Evolutionary conservation across 2,329 filamentous ascomycete genomes (phyloP), one percentile per base, ranked within the genome.

Genomic region (Talaromyces marneffei): DNA sequence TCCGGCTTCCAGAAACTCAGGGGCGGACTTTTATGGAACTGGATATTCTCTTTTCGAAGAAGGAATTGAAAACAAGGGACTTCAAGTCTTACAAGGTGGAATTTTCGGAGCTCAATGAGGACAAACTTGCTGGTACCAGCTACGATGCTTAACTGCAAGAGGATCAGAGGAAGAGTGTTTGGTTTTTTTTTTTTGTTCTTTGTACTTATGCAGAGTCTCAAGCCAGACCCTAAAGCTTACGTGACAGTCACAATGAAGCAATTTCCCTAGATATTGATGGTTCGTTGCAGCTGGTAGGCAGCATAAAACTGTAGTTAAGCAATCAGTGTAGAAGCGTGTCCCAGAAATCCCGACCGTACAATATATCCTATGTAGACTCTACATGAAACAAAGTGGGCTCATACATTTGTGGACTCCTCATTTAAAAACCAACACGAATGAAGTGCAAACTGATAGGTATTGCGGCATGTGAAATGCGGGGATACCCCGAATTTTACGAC

Each of bases 21-120:
- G 74, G 69, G 16, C 63, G 74, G 31, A 74, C 73, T 16, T 75
- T 71, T 63, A 70, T 68, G 16, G 76, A 78, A 66, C 61, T 78
- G 18, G 76, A 78, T 62, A 68, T 77, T 14, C 58, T 79, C 46
- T 79, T 79, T 92, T 0, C 91, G 91, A 0, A 91, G 64, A 79
- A 82, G 1, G 78, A 58, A 16, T 35, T 61, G 18, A 52, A 53
- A 44, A 35, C 60, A 9, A 57, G 35, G 23, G 60, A 61, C 12
- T 61, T 61, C 29, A 52, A 31, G 31, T 53, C 46, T 2, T 46
- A 53, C 35, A 4, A 57, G 8, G 60, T 61, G 33, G 37, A 58
- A n/a, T 50, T 61, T 20, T 14, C 54, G 5, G 60, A 61, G 31
- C 52, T 48, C 25, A 25, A 12, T 20, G 37, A 53, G 29, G 31